Conservation (phyloP, 1,284 basidiomycete species). For the Porodaedalea pini region DNA sequence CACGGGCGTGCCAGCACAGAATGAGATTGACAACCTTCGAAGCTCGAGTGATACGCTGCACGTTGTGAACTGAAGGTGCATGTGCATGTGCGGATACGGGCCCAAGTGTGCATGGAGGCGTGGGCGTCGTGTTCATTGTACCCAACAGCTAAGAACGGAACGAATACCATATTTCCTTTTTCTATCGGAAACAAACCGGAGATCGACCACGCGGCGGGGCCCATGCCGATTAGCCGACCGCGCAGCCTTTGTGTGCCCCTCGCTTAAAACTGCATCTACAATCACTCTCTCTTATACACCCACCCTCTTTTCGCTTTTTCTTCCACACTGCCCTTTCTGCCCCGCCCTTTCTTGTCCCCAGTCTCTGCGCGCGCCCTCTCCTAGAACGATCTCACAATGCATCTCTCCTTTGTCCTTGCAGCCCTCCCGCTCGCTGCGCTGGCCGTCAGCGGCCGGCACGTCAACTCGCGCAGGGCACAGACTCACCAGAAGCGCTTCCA, state of each 20-base stretch:
- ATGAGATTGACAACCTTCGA: too few relatives aligned
- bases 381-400: conserved; percentile 8
- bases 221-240: neutral
- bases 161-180: too few relatives aligned
- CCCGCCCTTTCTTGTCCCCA: neutral
- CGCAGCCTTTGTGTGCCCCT: neutral
- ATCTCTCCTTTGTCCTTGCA: conserved; percentile 12
- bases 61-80: too few relatives aligned
- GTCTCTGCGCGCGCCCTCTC: neutral
- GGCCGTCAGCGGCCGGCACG: conserved; percentile 9
- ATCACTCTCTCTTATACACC: conserved; percentile 1
- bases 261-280: neutral
- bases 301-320: neutral
- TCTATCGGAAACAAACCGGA: too few relatives aligned
- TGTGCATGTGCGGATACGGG: too few relatives aligned
- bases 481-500: conserved; percentile 10
- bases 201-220: too few relatives aligned
- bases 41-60: too few relatives aligned
- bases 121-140: too few relatives aligned
- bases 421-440: conserved; percentile 20
- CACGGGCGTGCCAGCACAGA: too few relatives aligned
- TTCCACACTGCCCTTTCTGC: neutral
- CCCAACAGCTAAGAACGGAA: too few relatives aligned
- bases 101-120: too few relatives aligned
- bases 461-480: neutral